Percentiles rank a stretch among this genome's conserved stretches.
phyloP scores from a whole-genome alignment of 129 eudicot genomes.

The Ambrosia trifida region DNA sequence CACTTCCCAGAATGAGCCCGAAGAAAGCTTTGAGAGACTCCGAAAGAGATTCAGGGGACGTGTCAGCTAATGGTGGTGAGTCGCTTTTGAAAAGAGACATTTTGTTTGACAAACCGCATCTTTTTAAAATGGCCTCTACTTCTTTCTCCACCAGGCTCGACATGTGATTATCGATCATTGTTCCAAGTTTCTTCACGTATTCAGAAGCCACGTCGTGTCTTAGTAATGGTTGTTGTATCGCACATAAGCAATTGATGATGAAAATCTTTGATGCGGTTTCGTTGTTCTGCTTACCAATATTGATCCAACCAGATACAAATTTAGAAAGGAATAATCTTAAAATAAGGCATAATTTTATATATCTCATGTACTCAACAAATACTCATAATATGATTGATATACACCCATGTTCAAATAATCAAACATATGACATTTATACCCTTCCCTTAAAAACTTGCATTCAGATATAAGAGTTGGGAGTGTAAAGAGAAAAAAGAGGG shows the following conservation, averaged over 20 bases:
- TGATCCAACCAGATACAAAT: not conserved
- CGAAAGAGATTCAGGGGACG: slow-evolving; percentile 65
- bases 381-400: too few relatives aligned
- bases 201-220: slow-evolving; percentile 69
- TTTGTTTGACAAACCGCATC: slow-evolving; percentile 72
- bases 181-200: slow-evolving; percentile 64
- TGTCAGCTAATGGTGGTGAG: slow-evolving; percentile 67
- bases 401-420: too few relatives aligned
- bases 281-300: slow-evolving; percentile 57
- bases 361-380: too few relatives aligned
- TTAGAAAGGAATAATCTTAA: not conserved
- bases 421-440: too few relatives aligned
- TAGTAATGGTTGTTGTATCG: slow-evolving; percentile 82
- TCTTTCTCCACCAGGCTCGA: slow-evolving; percentile 70
- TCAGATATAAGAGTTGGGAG: too few relatives aligned
- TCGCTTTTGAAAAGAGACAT: slow-evolving; percentile 56
- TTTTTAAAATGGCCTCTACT: slow-evolving; percentile 63
- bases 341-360: too few relatives aligned
- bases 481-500: too few relatives aligned
- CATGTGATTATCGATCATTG: slow-evolving; percentile 67
- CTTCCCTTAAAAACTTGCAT: too few relatives aligned
- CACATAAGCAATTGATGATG: slow-evolving; percentile 86
- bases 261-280: slow-evolving; percentile 90
- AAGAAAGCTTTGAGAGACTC: slow-evolving; percentile 84
- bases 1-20: slow-evolving; percentile 86